phyloP scores from a whole-genome alignment of 73 alveolate species.

The Urostyla sp. region DNA sequence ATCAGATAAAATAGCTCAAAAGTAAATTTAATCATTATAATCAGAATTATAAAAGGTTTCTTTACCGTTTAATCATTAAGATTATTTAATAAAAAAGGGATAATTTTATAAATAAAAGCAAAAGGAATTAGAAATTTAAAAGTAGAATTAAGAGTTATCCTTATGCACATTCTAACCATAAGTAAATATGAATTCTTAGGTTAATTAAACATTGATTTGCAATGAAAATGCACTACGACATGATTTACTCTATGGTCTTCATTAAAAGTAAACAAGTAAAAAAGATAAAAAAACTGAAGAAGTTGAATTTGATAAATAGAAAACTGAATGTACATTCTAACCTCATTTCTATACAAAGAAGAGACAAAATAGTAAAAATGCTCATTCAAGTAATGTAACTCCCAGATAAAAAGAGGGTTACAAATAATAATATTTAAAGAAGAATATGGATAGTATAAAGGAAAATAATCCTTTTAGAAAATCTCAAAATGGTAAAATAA shows the following conservation, averaged over 20 bases:
- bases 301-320: conserved; percentile 19
- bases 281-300: not conserved
- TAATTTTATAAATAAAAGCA: not conserved
- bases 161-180: conserved; percentile 30
- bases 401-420: not conserved
- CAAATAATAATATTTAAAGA: not conserved
- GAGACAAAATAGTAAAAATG: not conserved
- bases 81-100: conserved; percentile 35
- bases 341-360: conserved; percentile 10
- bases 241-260: too few species aligned
- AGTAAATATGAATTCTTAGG: too few species aligned
- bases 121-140: not conserved
- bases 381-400: not conserved
- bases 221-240: too few species aligned
- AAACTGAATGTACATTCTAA: conserved; percentile 12
- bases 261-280: conserved; percentile 11
- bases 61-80: conserved; percentile 43
- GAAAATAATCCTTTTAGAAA: conserved; percentile 24
- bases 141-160: not conserved
- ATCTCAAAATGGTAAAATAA: not conserved
- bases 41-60: conserved; percentile 10
- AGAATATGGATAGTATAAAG: not conserved
- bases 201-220: too few species aligned
- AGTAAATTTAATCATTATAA: not conserved
- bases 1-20: conserved; percentile 9